A percentile compares a stretch with the other conserved stretches of the same genome.
These are phyloP conservation scores for Begonia peltatifolia DNA, from an alignment of 306 rosid genomes.

Conservation along the genomic window DNA sequence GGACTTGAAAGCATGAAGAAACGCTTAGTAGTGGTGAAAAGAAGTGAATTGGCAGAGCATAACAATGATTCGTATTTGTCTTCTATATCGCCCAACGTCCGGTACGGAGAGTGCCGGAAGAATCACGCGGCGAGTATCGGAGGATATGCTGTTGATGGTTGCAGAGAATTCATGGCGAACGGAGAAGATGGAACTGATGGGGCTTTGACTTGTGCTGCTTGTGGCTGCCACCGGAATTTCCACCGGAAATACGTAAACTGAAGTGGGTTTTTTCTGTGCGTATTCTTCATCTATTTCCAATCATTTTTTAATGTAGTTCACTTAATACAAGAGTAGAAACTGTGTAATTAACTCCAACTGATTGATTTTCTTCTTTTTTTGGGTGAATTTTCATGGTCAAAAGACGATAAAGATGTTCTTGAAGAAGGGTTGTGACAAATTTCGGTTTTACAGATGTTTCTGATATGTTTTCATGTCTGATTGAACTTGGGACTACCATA, in stretches of 20 bases:
- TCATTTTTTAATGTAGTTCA: no score
- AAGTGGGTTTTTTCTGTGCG: slow-evolving; percentile 63
- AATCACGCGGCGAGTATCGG: slow-evolving; percentile 86
- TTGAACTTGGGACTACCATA: no score
- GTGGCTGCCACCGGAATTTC: slow-evolving; percentile 83
- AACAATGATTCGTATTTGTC: slow-evolving; percentile 19
- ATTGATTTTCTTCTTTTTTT: no score
- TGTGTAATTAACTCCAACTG: no score
- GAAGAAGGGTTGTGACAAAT: no score
- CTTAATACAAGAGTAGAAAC: no score
- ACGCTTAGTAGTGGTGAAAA: slow-evolving; percentile 55
- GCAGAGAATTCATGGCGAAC: slow-evolving; percentile 79
- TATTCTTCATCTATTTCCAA: slow-evolving; percentile 54
- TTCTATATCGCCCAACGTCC: slow-evolving; percentile 36
- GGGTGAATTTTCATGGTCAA: no score
- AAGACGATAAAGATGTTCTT: no score
- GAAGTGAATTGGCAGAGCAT: slow-evolving; percentile 15
- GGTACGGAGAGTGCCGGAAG: slow-evolving; percentile 85
- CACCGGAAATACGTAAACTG: slow-evolving; percentile 62
- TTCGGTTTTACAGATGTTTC: no score
- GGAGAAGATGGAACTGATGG: slow-evolving; percentile 42
- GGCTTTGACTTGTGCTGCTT: slow-evolving; percentile 70
- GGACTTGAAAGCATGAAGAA: slow-evolving; percentile 45
- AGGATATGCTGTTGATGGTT: slow-evolving; percentile 83
- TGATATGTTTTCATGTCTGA: no score